phyloP scores from a whole-genome alignment of 2,329 filamentous ascomycete species.

The Fusarium sp. region DNA sequence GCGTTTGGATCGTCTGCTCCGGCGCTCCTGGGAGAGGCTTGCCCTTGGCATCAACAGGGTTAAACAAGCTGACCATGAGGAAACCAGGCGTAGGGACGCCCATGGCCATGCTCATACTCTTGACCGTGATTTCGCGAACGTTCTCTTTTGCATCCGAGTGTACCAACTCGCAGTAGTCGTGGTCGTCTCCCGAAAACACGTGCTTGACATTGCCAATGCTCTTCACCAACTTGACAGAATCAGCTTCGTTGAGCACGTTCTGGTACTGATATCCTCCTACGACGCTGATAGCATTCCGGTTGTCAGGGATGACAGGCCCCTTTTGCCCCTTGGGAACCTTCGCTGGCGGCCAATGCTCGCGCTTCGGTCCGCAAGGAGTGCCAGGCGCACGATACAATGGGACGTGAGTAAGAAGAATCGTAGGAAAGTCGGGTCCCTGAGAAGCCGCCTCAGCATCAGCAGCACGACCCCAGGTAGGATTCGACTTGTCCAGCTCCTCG shows the following conservation, averaged over 20 bases:
- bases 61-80: constrained; percentile 89
- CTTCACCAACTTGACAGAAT: constrained; percentile 81
- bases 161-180: constrained; percentile 94
- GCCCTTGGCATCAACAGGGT: constrained; percentile 78
- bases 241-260: constrained; percentile 84
- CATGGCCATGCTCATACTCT: constrained; percentile 97
- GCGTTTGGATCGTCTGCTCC: constrained; percentile 80
- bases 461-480: constrained; percentile 39
- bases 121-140: constrained; percentile 90
- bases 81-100: constrained; percentile 90
- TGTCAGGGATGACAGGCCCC: constrained; percentile 67
- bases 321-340: constrained; percentile 70
- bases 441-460: constrained; percentile 57
- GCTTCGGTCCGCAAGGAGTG: constrained; percentile 87
- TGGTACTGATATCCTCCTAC: constrained; percentile 93
- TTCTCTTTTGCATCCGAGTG: constrained; percentile 77
- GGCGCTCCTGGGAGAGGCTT: constrained; percentile 58
- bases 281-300: constrained; percentile 83
- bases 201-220: constrained; percentile 85
- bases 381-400: constrained; percentile 85
- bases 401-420: constrained; percentile 90
- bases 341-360: constrained; percentile 85
- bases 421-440: constrained; percentile 76
- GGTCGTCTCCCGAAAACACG: constrained; percentile 95
- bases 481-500: constrained; percentile 66